phyloP scores from a whole-genome alignment of 1,284 basidiomycete species.

The Trametes polyzona region DNA sequence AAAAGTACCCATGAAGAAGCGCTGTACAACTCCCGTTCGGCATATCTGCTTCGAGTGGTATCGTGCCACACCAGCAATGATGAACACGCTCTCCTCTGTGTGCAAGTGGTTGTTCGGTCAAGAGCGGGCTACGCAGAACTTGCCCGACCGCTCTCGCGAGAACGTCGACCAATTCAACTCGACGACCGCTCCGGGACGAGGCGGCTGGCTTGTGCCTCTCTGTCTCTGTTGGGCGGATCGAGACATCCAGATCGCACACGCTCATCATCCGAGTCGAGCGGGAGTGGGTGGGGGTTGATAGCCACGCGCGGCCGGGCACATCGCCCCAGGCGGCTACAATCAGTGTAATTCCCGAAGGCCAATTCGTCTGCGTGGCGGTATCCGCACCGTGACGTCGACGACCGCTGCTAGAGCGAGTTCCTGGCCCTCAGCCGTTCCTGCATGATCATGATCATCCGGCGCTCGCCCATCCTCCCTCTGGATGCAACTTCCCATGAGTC shows the following conservation, averaged over 20 bases:
- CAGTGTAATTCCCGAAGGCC: constrained; percentile 22
- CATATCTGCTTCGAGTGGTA: too few species aligned
- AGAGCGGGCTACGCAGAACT: too few species aligned
- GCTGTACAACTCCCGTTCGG: too few species aligned
- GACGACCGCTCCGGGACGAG: not conserved
- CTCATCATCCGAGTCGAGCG: not conserved
- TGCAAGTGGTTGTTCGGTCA: too few species aligned
- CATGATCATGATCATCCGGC: too few species aligned
- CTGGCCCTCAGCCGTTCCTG: not conserved
- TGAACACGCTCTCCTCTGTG: too few species aligned
- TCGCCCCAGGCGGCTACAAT: constrained; percentile 12
- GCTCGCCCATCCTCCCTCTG: too few species aligned
- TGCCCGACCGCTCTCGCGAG: too few species aligned
- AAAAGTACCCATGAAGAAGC: too few species aligned
- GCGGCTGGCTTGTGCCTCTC: constrained; percentile 1
- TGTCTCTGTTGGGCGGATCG: not conserved
- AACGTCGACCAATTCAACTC: too few species aligned
- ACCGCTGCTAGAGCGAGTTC: not conserved
- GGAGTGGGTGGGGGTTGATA: not conserved
- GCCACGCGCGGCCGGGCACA: not conserved
- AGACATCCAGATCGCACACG: not conserved
- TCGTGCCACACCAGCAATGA: too few species aligned
- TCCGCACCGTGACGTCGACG: not conserved
- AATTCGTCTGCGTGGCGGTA: constrained; percentile 23
- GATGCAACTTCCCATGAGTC: too few species aligned